Conservation (phyloP, 2,329 filamentous ascomycete species). For the Aspergillus latus region DNA sequence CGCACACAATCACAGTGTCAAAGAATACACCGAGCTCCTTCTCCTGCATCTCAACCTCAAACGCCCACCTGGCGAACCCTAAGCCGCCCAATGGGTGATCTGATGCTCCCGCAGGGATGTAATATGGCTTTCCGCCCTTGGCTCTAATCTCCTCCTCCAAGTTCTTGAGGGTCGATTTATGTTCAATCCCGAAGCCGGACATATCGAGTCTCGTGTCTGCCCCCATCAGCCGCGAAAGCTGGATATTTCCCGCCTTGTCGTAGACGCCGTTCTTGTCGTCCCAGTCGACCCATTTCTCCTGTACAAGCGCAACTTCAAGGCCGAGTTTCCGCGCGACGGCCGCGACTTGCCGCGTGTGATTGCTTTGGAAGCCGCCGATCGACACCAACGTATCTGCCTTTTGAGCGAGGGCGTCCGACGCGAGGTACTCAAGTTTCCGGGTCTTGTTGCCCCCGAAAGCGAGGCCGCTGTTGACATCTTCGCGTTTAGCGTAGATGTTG, state of each 20-base stretch:
- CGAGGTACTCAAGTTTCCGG: slow-evolving; percentile 13
- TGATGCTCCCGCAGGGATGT: slow-evolving; percentile 69
- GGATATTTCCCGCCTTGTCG: slow-evolving; percentile 67
- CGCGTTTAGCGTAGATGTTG: slow-evolving; percentile 10
- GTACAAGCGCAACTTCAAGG: slow-evolving; percentile 53
- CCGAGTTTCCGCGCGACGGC: slow-evolving; percentile 61
- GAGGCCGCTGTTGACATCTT: slow-evolving; percentile 11
- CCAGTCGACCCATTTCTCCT: slow-evolving; percentile 70
- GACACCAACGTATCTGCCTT: slow-evolving; percentile 8
- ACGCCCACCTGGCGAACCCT: slow-evolving; percentile 70
- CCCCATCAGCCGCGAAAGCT: slow-evolving; percentile 67
- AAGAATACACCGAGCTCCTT: slow-evolving; percentile 62
- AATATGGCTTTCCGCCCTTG: slow-evolving; percentile 63
- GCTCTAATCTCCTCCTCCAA: slow-evolving; percentile 55
- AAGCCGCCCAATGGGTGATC: slow-evolving; percentile 69
- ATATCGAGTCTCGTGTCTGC: slow-evolving; percentile 63
- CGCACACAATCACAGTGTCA: slow-evolving; percentile 67
- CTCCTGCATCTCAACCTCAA: slow-evolving; percentile 67
- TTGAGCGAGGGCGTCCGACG: slow-evolving; percentile 1
- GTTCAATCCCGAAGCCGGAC: slow-evolving; percentile 65
- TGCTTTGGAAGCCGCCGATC: slow-evolving; percentile 44
- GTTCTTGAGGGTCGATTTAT: slow-evolving; percentile 60
- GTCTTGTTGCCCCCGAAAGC: slow-evolving; percentile 13
- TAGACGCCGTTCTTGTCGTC: slow-evolving; percentile 54
- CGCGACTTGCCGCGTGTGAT: slow-evolving; percentile 68